phyloP scores from a whole-genome alignment of 495 filamentous ascomycete genomes.

The Chaetomidium leptoderma region DNA sequence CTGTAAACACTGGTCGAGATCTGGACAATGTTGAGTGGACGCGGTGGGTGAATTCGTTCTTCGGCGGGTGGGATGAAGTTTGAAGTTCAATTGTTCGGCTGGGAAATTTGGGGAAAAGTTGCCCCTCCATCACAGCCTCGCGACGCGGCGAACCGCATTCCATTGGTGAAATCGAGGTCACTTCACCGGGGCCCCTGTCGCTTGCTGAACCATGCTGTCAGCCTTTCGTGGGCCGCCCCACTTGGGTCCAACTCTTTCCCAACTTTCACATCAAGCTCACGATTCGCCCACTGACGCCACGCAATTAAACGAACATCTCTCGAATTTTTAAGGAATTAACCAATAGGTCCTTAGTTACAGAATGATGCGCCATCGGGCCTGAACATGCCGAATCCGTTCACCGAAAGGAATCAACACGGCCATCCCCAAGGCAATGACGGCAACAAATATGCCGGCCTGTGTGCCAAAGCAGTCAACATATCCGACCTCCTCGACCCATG shows the following conservation, averaged over 20 bases:
- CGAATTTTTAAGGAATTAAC: too few species aligned
- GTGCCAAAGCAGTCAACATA: slow-evolving; percentile 49
- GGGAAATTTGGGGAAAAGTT: slow-evolving; percentile 20
- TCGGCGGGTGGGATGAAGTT: neutral
- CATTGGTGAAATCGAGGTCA: neutral
- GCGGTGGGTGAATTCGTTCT: neutral
- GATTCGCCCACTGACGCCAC: too few species aligned
- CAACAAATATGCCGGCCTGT: slow-evolving; percentile 49
- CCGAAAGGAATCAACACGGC: slow-evolving; percentile 31
- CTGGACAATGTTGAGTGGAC: neutral
- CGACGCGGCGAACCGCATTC: neutral
- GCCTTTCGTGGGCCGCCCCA: neutral
- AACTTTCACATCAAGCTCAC: too few species aligned
- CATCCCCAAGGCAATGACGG: slow-evolving; percentile 29
- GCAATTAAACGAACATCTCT: too few species aligned
- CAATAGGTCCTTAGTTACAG: slow-evolving; percentile 13
- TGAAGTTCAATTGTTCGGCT: slow-evolving; percentile 17
- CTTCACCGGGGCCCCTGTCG: neutral
- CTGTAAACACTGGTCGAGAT: neutral
- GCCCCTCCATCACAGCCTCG: slow-evolving; percentile 30
- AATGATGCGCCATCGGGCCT: slow-evolving; percentile 33
- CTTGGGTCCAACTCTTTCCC: too few species aligned
- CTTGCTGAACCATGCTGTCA: neutral
- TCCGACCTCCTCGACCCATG: slow-evolving; percentile 48
- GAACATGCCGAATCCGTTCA: slow-evolving; percentile 27